These are phyloP conservation scores for Chenopodium formosanum DNA, from an alignment of 148 eudicot species.

Conservation along the genomic window DNA sequence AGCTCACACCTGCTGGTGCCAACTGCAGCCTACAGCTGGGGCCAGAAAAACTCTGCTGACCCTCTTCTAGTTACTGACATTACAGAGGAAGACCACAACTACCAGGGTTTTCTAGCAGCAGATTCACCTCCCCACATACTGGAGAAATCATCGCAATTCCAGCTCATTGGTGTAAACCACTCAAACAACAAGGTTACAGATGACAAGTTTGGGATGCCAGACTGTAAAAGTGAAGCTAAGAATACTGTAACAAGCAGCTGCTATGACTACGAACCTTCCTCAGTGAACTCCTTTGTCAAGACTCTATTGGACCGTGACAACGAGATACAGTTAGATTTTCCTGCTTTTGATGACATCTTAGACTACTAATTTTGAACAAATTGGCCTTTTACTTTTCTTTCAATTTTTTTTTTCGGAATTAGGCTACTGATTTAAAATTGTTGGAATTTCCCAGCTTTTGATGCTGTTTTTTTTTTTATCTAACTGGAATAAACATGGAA, in stretches of 20 bases:
- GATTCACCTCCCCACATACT: conserved; percentile 3
- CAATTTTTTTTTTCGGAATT: neutral
- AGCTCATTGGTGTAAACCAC: neutral
- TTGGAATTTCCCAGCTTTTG: neutral
- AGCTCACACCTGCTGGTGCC: conserved; percentile 23
- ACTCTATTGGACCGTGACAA: conserved; percentile 61
- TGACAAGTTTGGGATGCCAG: conserved; percentile 1
- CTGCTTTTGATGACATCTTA: conserved; percentile 52
- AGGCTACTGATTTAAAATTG: conserved; percentile 3
- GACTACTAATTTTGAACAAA: conserved; percentile 30
- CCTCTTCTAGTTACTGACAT: conserved; percentile 11
- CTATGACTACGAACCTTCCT: conserved; percentile 30
- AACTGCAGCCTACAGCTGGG: conserved; percentile 32
- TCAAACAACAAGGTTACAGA: neutral
- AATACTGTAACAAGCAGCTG: conserved; percentile 16
- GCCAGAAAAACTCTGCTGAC: conserved; percentile 30
- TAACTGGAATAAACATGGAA: neutral
- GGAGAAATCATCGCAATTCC: conserved; percentile 7
- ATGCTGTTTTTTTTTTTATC: neutral
- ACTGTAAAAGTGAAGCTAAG: conserved; percentile 14
- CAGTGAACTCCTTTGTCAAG: conserved; percentile 63
- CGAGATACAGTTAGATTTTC: conserved; percentile 56
- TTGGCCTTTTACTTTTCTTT: neutral
- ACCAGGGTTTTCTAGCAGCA: conserved; percentile 23
- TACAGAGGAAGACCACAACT: conserved; percentile 29